Percentiles rank a stretch among this genome's conserved stretches.
Evolutionary conservation across 306 rosid genomes (phyloP).

Genomic region (Vigna reflexopilosa): DNA sequence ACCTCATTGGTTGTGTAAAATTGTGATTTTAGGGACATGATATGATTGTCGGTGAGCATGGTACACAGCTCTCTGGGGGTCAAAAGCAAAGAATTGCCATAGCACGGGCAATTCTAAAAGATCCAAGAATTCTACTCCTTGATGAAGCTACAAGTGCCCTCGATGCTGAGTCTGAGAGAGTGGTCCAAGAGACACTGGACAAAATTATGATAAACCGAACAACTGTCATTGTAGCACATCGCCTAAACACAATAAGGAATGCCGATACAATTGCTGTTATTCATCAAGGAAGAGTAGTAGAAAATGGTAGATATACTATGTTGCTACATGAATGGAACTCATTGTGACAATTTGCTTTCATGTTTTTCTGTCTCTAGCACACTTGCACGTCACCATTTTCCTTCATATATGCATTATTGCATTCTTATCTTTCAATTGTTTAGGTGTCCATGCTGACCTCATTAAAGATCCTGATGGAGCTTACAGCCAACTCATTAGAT

Average conservation of each 20-base stretch:
- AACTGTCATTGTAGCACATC: slow-evolving; percentile 70
- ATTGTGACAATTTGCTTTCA: slow-evolving; percentile 25
- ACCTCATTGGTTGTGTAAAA: background rate
- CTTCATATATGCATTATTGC: slow-evolving; percentile 9
- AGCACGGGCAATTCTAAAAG: slow-evolving; percentile 74
- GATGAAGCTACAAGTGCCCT: slow-evolving; percentile 78
- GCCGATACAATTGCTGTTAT: slow-evolving; percentile 64
- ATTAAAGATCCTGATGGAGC: slow-evolving; percentile 66
- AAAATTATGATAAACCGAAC: slow-evolving; percentile 63
- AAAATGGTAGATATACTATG: slow-evolving; percentile 55
- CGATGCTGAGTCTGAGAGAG: slow-evolving; percentile 66
- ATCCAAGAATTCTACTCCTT: slow-evolving; percentile 68
- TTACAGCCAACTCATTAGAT: slow-evolving; percentile 66
- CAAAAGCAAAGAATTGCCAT: slow-evolving; percentile 69
- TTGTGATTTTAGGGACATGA: slow-evolving; percentile 52
- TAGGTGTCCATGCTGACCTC: slow-evolving; percentile 72
- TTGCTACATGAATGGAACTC: slow-evolving; percentile 11
- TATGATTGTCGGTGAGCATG: slow-evolving; percentile 82
- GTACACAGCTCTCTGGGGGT: slow-evolving; percentile 79
- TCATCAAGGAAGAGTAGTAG: slow-evolving; percentile 65
- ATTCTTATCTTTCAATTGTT: slow-evolving; percentile 39
- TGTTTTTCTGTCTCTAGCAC: background rate
- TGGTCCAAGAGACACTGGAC: slow-evolving; percentile 70
- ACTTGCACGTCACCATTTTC: slow-evolving; percentile 2
- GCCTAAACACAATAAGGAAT: slow-evolving; percentile 67